Evolutionary conservation across 1,139 yeast species (phyloP), one percentile per base, ranked within the genome.

Genomic region (Debaryomycetaceae sp.): DNA sequence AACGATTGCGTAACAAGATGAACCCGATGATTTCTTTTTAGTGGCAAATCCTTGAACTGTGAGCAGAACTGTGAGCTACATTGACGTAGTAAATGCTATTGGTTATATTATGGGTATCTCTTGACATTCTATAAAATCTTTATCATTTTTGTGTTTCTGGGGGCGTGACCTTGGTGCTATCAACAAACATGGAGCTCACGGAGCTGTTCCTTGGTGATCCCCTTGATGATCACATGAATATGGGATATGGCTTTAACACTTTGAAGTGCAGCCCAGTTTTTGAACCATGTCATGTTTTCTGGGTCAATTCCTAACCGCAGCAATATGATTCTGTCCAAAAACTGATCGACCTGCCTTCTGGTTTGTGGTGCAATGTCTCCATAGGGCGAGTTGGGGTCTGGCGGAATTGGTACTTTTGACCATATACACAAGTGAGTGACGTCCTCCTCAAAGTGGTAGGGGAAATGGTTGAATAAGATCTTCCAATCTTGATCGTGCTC

Each of bases 191-290:
- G 11, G 29, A 56, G 37, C 23, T 42, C 27, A 4, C 48, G 37
- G 18, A 56, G 37, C 25, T 49, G 47, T 8, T 45, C 46, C 10
- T 38, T 33, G 13, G 47, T 46, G 21, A 65, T 44, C 15, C 64
- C 71, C 31, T 56, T 61, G 12, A 77, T 46, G 20, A 77, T 44
- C 1, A 78, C 72, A 48, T 78, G 84, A 14, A 78, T 56, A 47
- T 78, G 84, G 27, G 82, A 75, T 21, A 78, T 58, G 19, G 70
- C 61, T 38, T 62, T 63, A 5, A 78, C 78, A 43, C 82, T 74
- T 46, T 78, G 84, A 26, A 78, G 52, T 5, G 70, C 61, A 5
- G 74, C 68, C 75, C 80, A 78, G 45, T 78, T 78, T 42, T 77
- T 67, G 51, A 78, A 78, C 84, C 84, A 78, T 3, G 65, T 45